These are phyloP conservation scores for Logfia minima DNA, from an alignment of 129 eudicot genomes.

Conservation along the genomic window DNA sequence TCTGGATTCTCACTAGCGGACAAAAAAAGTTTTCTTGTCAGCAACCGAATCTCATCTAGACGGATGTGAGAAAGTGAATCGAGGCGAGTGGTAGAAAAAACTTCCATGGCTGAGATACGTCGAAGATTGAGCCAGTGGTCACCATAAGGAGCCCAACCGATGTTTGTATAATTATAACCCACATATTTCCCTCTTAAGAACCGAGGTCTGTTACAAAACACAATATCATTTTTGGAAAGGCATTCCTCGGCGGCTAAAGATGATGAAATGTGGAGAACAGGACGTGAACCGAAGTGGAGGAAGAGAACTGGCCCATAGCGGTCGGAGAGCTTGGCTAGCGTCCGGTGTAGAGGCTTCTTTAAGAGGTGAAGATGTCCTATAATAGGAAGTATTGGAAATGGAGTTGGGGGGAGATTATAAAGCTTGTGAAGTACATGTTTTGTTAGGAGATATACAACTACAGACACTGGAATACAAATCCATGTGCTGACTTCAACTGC, in stretches of 20 bases:
- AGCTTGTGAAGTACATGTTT: slow-evolving; percentile 38
- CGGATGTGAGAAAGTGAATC: slow-evolving; percentile 39
- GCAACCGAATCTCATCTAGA: slow-evolving; percentile 14
- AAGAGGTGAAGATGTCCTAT: slow-evolving; percentile 59
- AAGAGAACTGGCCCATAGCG: slow-evolving; percentile 33
- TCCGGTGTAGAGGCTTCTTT: slow-evolving; percentile 38
- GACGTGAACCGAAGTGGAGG: slow-evolving; percentile 45
- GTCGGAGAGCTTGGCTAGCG: slow-evolving; percentile 34
- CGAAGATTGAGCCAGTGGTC: slow-evolving; percentile 46
- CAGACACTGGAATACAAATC: neutral
- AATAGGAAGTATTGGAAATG: slow-evolving; percentile 43
- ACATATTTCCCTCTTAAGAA: slow-evolving; percentile 36
- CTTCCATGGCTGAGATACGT: slow-evolving; percentile 38
- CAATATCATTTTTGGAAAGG: slow-evolving; percentile 51
- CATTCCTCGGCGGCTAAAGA: slow-evolving; percentile 51
- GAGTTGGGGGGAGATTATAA: slow-evolving; percentile 48
- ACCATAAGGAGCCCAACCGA: slow-evolving; percentile 49
- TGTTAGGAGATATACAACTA: slow-evolving; percentile 19
- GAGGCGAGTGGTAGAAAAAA: slow-evolving; percentile 43
- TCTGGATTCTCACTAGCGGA: neutral
- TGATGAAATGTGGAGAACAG: slow-evolving; percentile 39
- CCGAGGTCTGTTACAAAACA: slow-evolving; percentile 47
- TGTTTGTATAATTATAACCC: slow-evolving; percentile 37
- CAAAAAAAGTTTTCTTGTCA: slow-evolving; percentile 16
- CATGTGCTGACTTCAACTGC: slow-evolving; percentile 20